Percentiles rank a stretch among this genome's conserved stretches.
Evolutionary conservation across 495 filamentous ascomycete species (phyloP).

Genomic region (Aspergillus taichungensis): DNA sequence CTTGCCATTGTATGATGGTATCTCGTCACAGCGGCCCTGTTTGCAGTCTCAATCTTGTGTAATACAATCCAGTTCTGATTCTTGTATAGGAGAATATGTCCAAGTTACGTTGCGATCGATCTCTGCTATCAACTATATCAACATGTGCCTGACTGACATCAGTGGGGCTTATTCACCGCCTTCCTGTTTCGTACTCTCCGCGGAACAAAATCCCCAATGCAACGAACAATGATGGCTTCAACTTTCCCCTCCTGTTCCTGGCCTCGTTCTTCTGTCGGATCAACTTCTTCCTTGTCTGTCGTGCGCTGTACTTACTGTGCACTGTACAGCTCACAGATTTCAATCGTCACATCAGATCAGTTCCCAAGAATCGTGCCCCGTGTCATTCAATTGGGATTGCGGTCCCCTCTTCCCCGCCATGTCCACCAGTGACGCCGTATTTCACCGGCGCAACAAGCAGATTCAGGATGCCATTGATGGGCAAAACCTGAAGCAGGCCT

Average conservation of each 20-base stretch:
- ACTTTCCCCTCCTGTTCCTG: slow-evolving; percentile 10
- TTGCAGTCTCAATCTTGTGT: no score
- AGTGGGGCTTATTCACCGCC: slow-evolving; percentile 14
- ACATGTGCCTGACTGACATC: background rate
- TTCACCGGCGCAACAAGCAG: slow-evolving; percentile 48
- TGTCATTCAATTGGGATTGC: background rate
- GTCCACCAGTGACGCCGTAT: slow-evolving; percentile 34
- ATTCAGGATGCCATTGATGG: slow-evolving; percentile 50
- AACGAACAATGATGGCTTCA: slow-evolving; percentile 4
- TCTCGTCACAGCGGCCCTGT: no score
- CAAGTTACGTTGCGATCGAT: no score
- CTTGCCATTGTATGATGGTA: no score
- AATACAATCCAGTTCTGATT: no score
- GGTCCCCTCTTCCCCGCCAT: slow-evolving; percentile 14
- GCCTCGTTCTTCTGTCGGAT: background rate
- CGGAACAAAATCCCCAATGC: slow-evolving; percentile 15
- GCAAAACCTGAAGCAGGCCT: slow-evolving; percentile 48
- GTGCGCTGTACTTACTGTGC: slow-evolving; percentile 22
- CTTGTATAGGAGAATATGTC: no score
- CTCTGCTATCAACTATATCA: no score
- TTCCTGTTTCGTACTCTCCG: slow-evolving; percentile 17
- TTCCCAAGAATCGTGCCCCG: background rate
- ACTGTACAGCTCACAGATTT: slow-evolving; percentile 13
- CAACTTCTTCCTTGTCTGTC: slow-evolving; percentile 8
- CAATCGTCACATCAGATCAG: background rate